Evolutionary conservation across 441 rosid genomes (phyloP), one percentile per base, ranked within the genome.

Genomic region (Dalechampia spathulata): DNA sequence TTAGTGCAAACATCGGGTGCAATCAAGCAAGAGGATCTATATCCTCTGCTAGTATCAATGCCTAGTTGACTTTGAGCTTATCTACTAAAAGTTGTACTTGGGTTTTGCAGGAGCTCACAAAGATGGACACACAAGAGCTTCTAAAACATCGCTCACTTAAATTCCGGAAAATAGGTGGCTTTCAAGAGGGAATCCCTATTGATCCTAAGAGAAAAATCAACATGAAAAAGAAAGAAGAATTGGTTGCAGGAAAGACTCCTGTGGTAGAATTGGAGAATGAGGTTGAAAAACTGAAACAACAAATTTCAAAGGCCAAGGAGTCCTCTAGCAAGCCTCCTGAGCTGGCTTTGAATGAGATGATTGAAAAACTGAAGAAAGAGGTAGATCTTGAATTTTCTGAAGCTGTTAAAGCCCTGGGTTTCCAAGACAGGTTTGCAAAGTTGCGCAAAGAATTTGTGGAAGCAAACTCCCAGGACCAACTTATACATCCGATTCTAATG

Each of bases 141-240:
- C 76, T 86, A 58, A 69, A 71, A 69, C 90, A 86, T 49, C 81
- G 90, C 34, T 71, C 34, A 75, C 83, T 66, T 37, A 86, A 89
- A 71, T 89, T 82, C 75, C 72, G 95, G 52, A 80, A 79, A 69
- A 72, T 89, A 7, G 90, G 95, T 72, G 78, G 76, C 38, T 76
- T 80, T 60, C 73, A 76, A 51, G 92, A 83, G 51, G 83, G 76
- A 58, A 69, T 64, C 27, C 81, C 78, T 2, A 38, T 78, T 43
- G 95, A 83, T 50, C 86, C 87, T 5, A 67, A 52, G 43, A 78
- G 60, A 61, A 86, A 78, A 73, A 1, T 64, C 49, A 85, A 76
- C 73, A 86, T 83, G 97, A 86, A 86, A 74, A 80, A 62, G 80
- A 84, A 75, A 67, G 87, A 82, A 15, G 68, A 60, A 55, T 62